Percentiles rank a stretch among this genome's conserved stretches.
Conservation (phyloP, 1,284 basidiomycete genomes). For the Tremellales sp. region DNA sequence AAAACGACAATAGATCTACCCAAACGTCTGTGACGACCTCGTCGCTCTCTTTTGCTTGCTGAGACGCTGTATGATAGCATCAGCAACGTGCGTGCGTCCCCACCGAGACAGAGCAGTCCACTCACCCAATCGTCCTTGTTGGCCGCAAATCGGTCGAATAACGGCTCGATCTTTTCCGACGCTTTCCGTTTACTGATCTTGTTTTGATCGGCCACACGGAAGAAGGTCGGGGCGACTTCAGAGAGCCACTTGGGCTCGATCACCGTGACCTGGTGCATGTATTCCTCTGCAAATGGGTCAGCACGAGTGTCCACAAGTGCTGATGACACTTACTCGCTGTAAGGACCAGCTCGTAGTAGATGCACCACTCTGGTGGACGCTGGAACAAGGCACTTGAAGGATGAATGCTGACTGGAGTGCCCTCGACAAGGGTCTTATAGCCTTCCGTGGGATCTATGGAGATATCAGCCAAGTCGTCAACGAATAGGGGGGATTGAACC, state of each 20-base stretch:
- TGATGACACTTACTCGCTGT: conserved; percentile 56
- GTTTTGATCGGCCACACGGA: conserved; percentile 91
- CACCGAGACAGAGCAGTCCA: not conserved
- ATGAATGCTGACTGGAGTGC: conserved; percentile 96
- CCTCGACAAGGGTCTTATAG: conserved; percentile 98
- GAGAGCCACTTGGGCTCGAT: conserved; percentile 99
- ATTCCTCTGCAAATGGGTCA: conserved; percentile 57
- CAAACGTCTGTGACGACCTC: conserved; percentile 44
- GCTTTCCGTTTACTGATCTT: conserved; percentile 96
- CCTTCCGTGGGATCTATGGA: conserved; percentile 54
- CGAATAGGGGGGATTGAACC: conserved; percentile 46
- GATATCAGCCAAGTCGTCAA: conserved; percentile 6
- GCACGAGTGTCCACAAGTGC: not conserved
- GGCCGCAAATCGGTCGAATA: conserved; percentile 48
- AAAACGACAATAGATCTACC: conserved; percentile 10
- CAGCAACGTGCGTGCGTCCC: not conserved
- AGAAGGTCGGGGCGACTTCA: conserved; percentile 92
- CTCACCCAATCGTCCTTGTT: conserved; percentile 52
- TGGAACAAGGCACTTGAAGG: conserved; percentile 97
- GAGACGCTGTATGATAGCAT: conserved; percentile 23
- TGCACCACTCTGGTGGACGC: conserved; percentile 73
- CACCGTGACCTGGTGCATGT: conserved; percentile 90
- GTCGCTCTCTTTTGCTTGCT: conserved; percentile 45
- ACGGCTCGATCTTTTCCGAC: conserved; percentile 93
- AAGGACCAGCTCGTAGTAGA: conserved; percentile 71